Evolutionary conservation across 768 basidiomycete species (phyloP), one percentile per base, ranked within the genome.

Genomic region (Zangia roseola): DNA sequence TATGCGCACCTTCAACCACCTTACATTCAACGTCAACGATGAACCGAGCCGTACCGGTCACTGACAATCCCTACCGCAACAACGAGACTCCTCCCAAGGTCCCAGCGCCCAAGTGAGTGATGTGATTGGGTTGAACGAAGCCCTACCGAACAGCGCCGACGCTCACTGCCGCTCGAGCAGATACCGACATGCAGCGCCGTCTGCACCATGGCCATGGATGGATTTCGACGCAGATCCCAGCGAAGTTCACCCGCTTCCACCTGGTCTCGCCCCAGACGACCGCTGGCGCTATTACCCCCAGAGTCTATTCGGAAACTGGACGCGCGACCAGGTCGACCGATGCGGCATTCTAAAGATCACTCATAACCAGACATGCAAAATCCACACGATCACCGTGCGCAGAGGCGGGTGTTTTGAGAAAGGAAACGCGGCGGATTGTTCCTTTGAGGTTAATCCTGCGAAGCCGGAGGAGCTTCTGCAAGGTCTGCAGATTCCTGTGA

Each of bases 171-270:
- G 6, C 43, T 39, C 35, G 24, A 20, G 10, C 44, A 68, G 67
- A 53, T 62, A 73, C 45, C 62, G 73, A 13, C 72, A 74, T 54
- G 73, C 67, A 3, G 65, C 71, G 3, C 73, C 73, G 3, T 69
- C 68, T 23, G 73, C 71, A 0, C 73, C 73, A 1, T 74, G 73
- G 73, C 73, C 73, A 8, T 74, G 70, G 63, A 68, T 74, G 56
- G 67, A 74, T 44, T 60, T 74, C 7, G 64, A 69, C 34, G 57
- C 14, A 9, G 69, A 64, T 50, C 17, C n/a, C 30, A 59, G 53
- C 9, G 48, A 61, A 20, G 57, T 60, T 2, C 30, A 13, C 10
- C 54, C 48, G 26, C 45, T 56, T 31, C 55, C 61, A 0, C 62
- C 61, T 10, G 33, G 10, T 23, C 38, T 24, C 21, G 38, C 48